phyloP scores from a whole-genome alignment of 345 rosid genomes.

The Aethionema arabicum region DNA sequence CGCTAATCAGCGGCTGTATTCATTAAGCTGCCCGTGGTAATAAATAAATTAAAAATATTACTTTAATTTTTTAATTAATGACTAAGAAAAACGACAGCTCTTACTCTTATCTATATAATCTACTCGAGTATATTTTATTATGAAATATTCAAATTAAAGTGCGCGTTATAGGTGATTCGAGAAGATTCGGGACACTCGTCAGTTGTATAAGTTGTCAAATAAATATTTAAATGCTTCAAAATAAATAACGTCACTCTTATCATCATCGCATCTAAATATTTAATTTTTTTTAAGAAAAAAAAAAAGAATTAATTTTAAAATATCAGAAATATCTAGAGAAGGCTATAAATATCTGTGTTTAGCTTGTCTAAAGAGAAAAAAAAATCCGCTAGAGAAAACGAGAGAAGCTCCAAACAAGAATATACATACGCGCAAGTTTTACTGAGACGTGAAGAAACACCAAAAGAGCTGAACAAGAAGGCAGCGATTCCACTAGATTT shows the following conservation, averaged over 20 bases:
- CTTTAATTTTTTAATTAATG: too few species aligned
- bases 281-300: too few species aligned
- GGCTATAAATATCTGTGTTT: conserved; percentile 31
- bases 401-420: background rate
- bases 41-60: too few species aligned
- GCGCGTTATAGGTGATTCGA: conserved; percentile 27
- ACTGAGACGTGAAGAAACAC: background rate
- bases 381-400: background rate
- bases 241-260: background rate
- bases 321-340: conserved; percentile 29
- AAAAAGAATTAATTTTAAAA: background rate
- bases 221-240: too few species aligned
- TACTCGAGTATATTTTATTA: too few species aligned
- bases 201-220: background rate
- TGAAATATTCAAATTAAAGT: background rate
- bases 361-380: conserved; percentile 4
- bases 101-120: too few species aligned
- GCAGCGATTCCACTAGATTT: background rate
- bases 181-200: conserved; percentile 37
- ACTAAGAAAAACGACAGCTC: too few species aligned
- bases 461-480: background rate
- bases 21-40: too few species aligned
- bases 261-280: background rate
- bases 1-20: too few species aligned
- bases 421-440: background rate